Base-by-base conservation (phyloP, 768 basidiomycete genomes). In the Macrocybe gigantea region DNA sequence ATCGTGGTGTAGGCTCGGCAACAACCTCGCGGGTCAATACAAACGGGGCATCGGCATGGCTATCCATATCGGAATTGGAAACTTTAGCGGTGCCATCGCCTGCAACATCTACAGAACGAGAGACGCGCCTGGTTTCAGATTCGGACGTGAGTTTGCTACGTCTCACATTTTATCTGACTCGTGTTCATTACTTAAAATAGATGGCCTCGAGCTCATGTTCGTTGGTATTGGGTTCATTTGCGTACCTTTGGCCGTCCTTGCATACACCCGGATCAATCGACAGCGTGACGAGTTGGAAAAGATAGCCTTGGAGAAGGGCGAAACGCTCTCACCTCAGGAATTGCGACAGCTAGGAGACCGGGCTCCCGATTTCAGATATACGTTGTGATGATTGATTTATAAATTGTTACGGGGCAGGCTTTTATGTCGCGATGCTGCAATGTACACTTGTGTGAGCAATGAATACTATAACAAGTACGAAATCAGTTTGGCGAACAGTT, bases 31-130 rank as follows among this genome's bases (percentile, higher is more conserved):
- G 0, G 85, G 85, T 0, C 81, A 83, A 50, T 85, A 82, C 59
- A 88, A 86, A 58, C 82, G 85, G 3, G 84, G 70, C 1, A 66
- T 82, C 8, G 83, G 79, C 3, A 79, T 87, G 74, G 83, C 82
- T 0, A 45, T 85, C 22, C 79, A 85, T n/a, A 80, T 85, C 29
- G 79, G 80, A 6, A 70, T 84, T 13, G 83, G 82, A 0, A 83
- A 85, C 56, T 77, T 85, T 50, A 65, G 75, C 29, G 84, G 83
- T 1, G 80, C 79, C 0, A 79, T 86, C 45, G 78, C 83, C 2
- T 71, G 73, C 6, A 84, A 80, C 52, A 76, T 87, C 6, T 88
- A 79, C 58, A 71, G 82, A 10, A 52, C 74, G 0, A 66, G 70
- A 51, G 85, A 87, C 56, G 64, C 68, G 4, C 85, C 85, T 2